Evolutionary conservation across 768 basidiomycete genomes (phyloP).

Genomic region (Trametes cingulata): DNA sequence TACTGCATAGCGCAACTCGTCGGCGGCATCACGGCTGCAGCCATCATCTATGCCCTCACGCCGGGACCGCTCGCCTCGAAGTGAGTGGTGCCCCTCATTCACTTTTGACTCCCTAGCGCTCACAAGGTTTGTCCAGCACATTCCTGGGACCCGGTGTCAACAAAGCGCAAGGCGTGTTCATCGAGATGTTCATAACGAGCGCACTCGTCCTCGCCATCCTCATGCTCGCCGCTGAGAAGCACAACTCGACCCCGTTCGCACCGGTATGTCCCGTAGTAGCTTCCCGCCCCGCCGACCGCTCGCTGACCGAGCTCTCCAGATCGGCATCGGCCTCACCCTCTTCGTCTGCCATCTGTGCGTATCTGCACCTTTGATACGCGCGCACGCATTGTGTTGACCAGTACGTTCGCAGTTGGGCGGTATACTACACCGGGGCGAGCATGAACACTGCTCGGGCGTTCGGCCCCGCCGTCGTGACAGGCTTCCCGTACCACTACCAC

Average conservation of each 20-base stretch:
- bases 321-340: conserved; percentile 66
- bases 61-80: conserved; percentile 55
- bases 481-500: conserved; percentile 52
- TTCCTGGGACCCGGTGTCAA: conserved; percentile 49
- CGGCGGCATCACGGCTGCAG: conserved; percentile 62
- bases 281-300: not conserved
- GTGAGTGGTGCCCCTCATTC: no score
- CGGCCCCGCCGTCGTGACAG: conserved; percentile 65
- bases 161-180: conserved; percentile 61
- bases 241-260: conserved; percentile 62
- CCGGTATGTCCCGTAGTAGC: conserved; percentile 54
- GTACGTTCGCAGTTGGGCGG: conserved; percentile 50
- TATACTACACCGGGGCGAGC: conserved; percentile 62
- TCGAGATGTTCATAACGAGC: conserved; percentile 71
- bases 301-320: conserved; percentile 32
- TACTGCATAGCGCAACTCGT: conserved; percentile 62
- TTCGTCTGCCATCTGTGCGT: conserved; percentile 64
- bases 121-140: conserved; percentile 47
- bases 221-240: conserved; percentile 75
- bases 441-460: conserved; percentile 74
- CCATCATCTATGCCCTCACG: conserved; percentile 53
- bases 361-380: not conserved
- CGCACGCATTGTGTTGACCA: not conserved
- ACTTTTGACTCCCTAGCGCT: no score
- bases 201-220: conserved; percentile 62